phyloP scores from a whole-genome alignment of 2,329 filamentous ascomycete species.

The Didymella lethalis region DNA sequence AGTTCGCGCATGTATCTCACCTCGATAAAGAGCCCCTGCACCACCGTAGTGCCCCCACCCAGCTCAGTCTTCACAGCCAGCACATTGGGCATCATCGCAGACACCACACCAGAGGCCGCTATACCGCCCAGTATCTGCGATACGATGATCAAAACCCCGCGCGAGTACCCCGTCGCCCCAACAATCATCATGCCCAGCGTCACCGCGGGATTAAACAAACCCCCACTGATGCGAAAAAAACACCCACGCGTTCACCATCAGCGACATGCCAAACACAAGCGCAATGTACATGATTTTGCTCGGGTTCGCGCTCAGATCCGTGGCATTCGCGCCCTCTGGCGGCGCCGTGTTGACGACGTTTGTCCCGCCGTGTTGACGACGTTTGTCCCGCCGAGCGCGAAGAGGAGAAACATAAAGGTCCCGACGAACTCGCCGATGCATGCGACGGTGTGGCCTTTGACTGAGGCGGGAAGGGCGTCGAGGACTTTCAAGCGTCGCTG shows the following conservation, averaged over 20 bases:
- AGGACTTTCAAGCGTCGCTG: constrained; percentile 11
- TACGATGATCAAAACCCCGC: constrained; percentile 53
- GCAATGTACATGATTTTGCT: constrained; percentile 41
- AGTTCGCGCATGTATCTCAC: background rate
- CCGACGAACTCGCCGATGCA: constrained; percentile 54
- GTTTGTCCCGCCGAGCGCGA: constrained; percentile 32
- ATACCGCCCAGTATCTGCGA: constrained; percentile 56
- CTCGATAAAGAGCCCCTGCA: constrained; percentile 38
- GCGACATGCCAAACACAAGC: constrained; percentile 42
- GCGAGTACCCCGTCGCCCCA: constrained; percentile 54
- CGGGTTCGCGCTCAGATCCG: constrained; percentile 28
- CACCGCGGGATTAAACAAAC: background rate
- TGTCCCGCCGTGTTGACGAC: constrained; percentile 35
- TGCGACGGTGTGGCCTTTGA: constrained; percentile 21
- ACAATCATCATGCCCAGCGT: constrained; percentile 34
- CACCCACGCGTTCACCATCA: constrained; percentile 3
- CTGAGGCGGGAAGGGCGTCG: constrained; percentile 12
- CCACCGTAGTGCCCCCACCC: constrained; percentile 51
- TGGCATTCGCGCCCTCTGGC: constrained; percentile 12
- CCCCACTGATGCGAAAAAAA: constrained; percentile 6
- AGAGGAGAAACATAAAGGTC: constrained; percentile 53
- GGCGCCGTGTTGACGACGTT: constrained; percentile 33
- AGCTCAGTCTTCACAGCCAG: constrained; percentile 55
- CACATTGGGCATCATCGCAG: constrained; percentile 53
- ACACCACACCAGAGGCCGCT: constrained; percentile 53